phyloP scores from a whole-genome alignment of 2,329 filamentous ascomycete species.

The Ploettnerulaceae sp. region DNA sequence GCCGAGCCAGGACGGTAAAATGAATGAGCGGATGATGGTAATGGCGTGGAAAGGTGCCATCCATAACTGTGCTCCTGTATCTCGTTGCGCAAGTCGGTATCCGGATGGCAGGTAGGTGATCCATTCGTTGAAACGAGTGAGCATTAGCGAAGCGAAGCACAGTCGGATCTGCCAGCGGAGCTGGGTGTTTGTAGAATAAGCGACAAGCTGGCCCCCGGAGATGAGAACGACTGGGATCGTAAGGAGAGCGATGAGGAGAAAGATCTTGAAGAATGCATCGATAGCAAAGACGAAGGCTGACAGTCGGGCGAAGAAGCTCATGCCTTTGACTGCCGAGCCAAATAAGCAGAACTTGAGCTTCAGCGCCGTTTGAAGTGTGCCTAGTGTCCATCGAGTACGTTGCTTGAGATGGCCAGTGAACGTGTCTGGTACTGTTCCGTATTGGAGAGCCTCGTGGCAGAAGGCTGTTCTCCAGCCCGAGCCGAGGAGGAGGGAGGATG shows the following conservation, averaged over 20 bases:
- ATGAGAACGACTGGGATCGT: conserved; percentile 55
- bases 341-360: conserved; percentile 56
- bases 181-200: conserved; percentile 47
- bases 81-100: conserved; percentile 54
- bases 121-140: conserved; percentile 52
- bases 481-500: conserved; percentile 53
- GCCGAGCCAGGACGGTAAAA: conserved; percentile 55
- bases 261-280: conserved; percentile 52
- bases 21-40: conserved; percentile 53
- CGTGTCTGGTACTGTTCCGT: conserved; percentile 53
- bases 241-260: conserved; percentile 49
- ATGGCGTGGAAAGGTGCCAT: conserved; percentile 59
- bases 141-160: conserved; percentile 47
- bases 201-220: conserved; percentile 52
- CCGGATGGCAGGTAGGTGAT: conserved; percentile 52
- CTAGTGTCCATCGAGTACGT: conserved; percentile 51
- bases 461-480: conserved; percentile 58
- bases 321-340: conserved; percentile 46
- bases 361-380: conserved; percentile 53
- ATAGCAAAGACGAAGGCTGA: conserved; percentile 53
- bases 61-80: conserved; percentile 53
- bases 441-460: conserved; percentile 55
- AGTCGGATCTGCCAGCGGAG: conserved; percentile 53
- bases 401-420: conserved; percentile 53
- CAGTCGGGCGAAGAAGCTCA: conserved; percentile 54